Base-by-base conservation (phyloP, 2,329 filamentous ascomycete genomes). In the Ilyonectria robusta region DNA sequence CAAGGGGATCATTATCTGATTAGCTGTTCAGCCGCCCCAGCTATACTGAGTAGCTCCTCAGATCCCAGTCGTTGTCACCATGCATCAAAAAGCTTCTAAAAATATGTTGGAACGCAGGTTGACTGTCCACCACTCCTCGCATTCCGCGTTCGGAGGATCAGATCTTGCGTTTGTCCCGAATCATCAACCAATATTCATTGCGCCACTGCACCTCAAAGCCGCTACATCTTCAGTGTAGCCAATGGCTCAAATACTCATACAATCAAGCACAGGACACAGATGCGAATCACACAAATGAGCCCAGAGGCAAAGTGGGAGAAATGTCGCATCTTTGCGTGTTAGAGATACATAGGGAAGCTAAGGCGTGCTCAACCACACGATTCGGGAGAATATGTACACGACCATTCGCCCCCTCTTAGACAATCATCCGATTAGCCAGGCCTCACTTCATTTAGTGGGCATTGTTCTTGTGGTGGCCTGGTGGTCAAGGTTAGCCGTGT, bases 401-500 rank as follows among this genome's bases (percentile, higher is more conserved):
- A 71, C 76, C 76, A 60, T 73, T 70, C 58, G 72, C 70, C 65
- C 62, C 72, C 69, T 71, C 70, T 74, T 62, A 69, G 60, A 75
- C 67, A 70, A 70, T 66, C 65, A 71, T 70, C 71, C 67, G 65
- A 70, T 69, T 57, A 72, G 67, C 73, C 65, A 59, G 53, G 40
- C 57, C 61, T 65, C 46, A 59, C 61, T 61, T 56, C 67, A 64
- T 80, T 87, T 97, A 99, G 89, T 99, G 96, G 78, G 94, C 93
- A 85, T 99, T 97, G 93, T 99, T 98, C 93, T 99, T 99, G 93
- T 98, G 95, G 91, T 99, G 95, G 79, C 96, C 96, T 99, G 76
- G 26, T 33, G 61, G 59, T 46, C 9, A 26, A n/a, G 37, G 57
- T 77, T 67, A 77, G 72, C 59, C 4, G 31, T 21, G n/a, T 35